Conservation (phyloP, 2,329 filamentous ascomycete genomes). For the Cladophialophora exuberans region DNA sequence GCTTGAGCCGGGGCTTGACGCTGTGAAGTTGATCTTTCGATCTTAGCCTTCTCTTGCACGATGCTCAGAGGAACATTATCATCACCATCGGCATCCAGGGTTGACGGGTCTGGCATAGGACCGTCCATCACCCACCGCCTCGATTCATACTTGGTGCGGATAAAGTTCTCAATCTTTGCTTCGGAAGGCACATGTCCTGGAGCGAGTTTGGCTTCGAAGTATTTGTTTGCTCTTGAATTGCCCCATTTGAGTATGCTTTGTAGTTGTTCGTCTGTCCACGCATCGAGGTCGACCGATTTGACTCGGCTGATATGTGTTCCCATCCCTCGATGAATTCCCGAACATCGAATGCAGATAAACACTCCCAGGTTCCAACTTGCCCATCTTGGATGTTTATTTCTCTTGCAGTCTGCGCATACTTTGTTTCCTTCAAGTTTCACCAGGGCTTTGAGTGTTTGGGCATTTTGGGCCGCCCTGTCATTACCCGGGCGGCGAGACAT, state of each 20-base stretch:
- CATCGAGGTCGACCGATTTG: conserved; percentile 96
- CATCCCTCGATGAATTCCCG: conserved; percentile 97
- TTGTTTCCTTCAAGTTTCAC: conserved; percentile 96
- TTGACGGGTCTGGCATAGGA: conserved; percentile 87
- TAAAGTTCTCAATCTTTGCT: conserved; percentile 99
- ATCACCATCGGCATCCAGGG: conserved; percentile 79
- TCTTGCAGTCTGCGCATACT: conserved; percentile 96
- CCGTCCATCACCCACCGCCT: conserved; percentile 99
- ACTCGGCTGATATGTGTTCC: conserved; percentile 97
- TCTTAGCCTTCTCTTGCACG: conserved; percentile 71
- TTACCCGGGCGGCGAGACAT: conserved; percentile 46
- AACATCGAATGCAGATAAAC: conserved; percentile 97
- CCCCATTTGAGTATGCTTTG: conserved; percentile 95
- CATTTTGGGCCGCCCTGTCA: conserved; percentile 89
- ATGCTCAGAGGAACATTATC: conserved; percentile 75
- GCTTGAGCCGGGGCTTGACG: conserved; percentile 44
- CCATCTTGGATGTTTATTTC: conserved; percentile 98
- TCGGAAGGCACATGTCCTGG: conserved; percentile 91
- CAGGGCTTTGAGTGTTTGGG: conserved; percentile 89
- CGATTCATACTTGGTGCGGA: conserved; percentile 97
- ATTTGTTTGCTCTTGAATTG: conserved; percentile 93
- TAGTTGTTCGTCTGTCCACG: conserved; percentile 98
- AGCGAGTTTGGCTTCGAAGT: conserved; percentile 96
- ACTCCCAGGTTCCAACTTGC: conserved; percentile 98
- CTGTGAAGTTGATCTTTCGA: conserved; percentile 62